These are phyloP conservation scores for Colletotrichum salicis DNA, from an alignment of 2,329 filamentous ascomycete genomes.

Conservation along the genomic window DNA sequence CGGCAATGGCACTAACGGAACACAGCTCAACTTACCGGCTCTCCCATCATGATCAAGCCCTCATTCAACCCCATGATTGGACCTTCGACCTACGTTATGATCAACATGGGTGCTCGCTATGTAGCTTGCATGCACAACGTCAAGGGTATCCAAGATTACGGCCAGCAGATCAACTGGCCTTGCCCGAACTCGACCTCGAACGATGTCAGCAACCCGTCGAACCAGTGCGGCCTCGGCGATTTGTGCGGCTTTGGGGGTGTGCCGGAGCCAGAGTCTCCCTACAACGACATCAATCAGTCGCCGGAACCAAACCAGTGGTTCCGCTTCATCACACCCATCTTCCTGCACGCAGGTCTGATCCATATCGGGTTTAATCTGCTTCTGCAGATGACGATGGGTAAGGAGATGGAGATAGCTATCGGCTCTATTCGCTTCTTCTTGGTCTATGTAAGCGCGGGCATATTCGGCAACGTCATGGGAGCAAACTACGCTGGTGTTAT, in stretches of 20 bases:
- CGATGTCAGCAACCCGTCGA: constrained; percentile 56
- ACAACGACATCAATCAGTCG: constrained; percentile 60
- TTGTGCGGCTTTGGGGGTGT: constrained; percentile 87
- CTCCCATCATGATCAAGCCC: constrained; percentile 81
- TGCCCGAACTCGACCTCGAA: constrained; percentile 83
- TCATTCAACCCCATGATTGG: constrained; percentile 98
- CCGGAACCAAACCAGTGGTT: constrained; percentile 92
- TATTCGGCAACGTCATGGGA: constrained; percentile 95
- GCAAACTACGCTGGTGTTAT: constrained; percentile 90
- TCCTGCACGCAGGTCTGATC: constrained; percentile 91
- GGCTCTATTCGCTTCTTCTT: constrained; percentile 88
- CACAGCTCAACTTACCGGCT: constrained; percentile 78
- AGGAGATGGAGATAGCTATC: constrained; percentile 92
- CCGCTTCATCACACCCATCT: constrained; percentile 95
- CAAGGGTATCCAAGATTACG: constrained; percentile 67
- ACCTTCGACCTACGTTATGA: constrained; percentile 87
- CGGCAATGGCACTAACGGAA: constrained; percentile 7
- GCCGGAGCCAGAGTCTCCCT: constrained; percentile 75
- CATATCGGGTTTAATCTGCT: constrained; percentile 97
- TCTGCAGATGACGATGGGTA: constrained; percentile 87
- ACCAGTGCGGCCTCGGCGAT: constrained; percentile 78
- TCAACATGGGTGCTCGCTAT: constrained; percentile 96
- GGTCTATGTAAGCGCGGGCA: constrained; percentile 90
- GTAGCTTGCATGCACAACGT: constrained; percentile 94
- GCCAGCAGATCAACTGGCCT: constrained; percentile 68